These are phyloP conservation scores for Fraxinus dipetala DNA, from an alignment of 305 asterid species.

Conservation along the genomic window DNA sequence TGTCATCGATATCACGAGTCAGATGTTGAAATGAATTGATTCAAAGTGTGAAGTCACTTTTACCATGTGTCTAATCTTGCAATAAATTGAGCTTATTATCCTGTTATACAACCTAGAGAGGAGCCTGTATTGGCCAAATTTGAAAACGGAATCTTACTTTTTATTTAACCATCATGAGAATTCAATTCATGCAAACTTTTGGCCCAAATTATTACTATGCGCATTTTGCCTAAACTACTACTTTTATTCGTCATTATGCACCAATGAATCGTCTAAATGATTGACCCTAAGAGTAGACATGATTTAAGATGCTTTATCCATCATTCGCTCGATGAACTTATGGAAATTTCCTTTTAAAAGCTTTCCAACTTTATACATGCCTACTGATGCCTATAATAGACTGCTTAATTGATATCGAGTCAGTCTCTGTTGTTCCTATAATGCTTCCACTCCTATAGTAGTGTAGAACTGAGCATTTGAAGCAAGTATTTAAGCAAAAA, in stretches of 20 bases:
- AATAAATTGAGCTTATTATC: not conserved
- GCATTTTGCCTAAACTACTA: not conserved
- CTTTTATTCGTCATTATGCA: not conserved
- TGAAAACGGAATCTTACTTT: not conserved
- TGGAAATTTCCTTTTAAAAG: not conserved
- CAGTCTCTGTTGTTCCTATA: not conserved
- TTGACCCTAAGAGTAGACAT: not conserved
- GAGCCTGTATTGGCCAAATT: not conserved
- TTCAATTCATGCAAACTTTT: not conserved
- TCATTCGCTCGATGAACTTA: not conserved
- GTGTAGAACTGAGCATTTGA: not conserved
- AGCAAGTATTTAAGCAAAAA: not conserved
- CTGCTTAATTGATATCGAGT: not conserved
- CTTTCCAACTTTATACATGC: not conserved
- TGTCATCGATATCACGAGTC: not conserved
- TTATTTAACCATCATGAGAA: not conserved
- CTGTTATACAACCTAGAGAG: not conserved
- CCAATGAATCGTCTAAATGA: not conserved
- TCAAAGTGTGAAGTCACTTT: not conserved
- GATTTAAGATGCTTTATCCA: not conserved
- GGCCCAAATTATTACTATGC: not conserved
- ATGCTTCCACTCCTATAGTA: not conserved
- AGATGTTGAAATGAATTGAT: not conserved
- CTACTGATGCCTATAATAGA: not conserved
- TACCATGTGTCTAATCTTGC: not conserved